Evolutionary conservation across 306 rosid species (phyloP).

Genomic region (Aeschynomene evenia): DNA sequence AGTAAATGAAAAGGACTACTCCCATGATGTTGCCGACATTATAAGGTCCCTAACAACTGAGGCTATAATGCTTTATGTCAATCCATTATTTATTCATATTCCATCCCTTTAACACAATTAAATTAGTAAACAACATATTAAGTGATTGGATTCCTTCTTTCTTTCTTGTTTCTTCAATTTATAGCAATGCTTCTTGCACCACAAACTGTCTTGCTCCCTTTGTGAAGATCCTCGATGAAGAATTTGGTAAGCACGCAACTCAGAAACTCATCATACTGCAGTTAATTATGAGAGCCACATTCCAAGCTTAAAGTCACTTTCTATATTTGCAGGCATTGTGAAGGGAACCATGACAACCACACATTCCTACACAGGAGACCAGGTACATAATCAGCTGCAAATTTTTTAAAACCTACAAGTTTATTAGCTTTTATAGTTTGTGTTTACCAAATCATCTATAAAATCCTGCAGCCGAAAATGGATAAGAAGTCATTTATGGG

Average conservation of each 20-base stretch:
- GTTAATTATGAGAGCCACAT: not conserved
- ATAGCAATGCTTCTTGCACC: conserved; percentile 98
- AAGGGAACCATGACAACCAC: conserved; percentile 99
- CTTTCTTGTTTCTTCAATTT: conserved; percentile 13
- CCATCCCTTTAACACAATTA: not conserved
- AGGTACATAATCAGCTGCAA: conserved; percentile 44
- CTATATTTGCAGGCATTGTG: conserved; percentile 64
- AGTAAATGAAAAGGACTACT: conserved; percentile 80
- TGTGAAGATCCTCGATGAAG: conserved; percentile 88
- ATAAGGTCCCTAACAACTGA: conserved; percentile 53
- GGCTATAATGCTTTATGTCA: not conserved
- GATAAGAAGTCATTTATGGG: not conserved
- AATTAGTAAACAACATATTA: too few relatives aligned
- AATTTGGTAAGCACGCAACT: conserved; percentile 64
- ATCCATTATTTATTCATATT: conserved; percentile 15
- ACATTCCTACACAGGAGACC: conserved; percentile 99
- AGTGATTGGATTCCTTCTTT: not conserved
- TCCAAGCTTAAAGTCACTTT: conserved; percentile 2
- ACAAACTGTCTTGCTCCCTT: conserved; percentile 98
- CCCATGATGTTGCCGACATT: conserved; percentile 67
- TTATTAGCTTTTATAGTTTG: not conserved
- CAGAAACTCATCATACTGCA: not conserved
- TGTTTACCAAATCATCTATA: not conserved
- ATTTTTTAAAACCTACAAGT: not conserved
- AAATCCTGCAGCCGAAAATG: not conserved